Percentiles rank a stretch among this genome's conserved stretches.
Evolutionary conservation across 495 filamentous ascomycete species (phyloP).

Genomic region (Neurospora sp.): DNA sequence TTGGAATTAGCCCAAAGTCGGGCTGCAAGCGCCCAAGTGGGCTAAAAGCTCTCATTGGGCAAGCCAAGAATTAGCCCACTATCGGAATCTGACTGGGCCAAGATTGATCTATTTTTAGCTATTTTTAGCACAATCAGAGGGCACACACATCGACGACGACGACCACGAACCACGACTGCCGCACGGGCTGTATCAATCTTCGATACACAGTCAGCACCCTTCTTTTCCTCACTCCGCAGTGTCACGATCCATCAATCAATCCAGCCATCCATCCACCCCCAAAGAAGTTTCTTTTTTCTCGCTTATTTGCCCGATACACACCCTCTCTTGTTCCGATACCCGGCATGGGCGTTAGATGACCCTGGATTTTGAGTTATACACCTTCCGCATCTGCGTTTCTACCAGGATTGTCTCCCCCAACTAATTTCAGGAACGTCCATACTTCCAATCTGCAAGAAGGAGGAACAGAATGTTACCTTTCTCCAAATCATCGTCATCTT

Average conservation of each 20-base stretch:
- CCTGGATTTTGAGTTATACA: background rate
- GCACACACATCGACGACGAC: background rate
- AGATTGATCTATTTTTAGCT: constrained; percentile 21
- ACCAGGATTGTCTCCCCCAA: background rate
- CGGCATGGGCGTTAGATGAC: background rate
- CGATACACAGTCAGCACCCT: background rate
- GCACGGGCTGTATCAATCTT: background rate
- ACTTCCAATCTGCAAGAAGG: background rate
- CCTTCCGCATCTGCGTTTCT: background rate
- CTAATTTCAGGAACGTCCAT: background rate
- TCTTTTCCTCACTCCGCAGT: background rate
- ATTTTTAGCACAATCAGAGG: constrained; percentile 17
- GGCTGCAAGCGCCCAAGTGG: constrained; percentile 15
- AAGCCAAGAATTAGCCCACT: constrained; percentile 18
- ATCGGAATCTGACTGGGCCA: constrained; percentile 10
- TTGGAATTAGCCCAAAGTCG: constrained; percentile 7
- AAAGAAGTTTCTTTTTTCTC: background rate
- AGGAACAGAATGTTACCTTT: background rate
- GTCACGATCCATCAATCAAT: background rate
- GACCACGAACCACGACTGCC: background rate
- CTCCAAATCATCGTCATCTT: background rate
- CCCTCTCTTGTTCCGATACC: background rate
- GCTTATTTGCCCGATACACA: background rate
- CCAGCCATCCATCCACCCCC: background rate
- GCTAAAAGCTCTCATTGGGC: constrained; percentile 17